These are phyloP conservation scores for Mortierella sp. DNA, from an alignment of 371 early-diverging fungal genomes.

Conservation along the genomic window DNA sequence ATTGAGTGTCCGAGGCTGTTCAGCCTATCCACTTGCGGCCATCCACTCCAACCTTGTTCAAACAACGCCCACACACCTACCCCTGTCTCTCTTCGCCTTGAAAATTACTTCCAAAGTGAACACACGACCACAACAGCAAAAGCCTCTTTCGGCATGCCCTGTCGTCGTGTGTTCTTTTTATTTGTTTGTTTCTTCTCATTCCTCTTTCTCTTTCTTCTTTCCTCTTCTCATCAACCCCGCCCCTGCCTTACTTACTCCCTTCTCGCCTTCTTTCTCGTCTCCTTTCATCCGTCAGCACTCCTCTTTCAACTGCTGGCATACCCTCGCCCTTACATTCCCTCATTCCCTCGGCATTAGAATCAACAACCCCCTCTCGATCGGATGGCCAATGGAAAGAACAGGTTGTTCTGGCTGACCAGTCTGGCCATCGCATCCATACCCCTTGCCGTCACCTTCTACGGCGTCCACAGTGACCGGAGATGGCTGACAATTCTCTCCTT, in stretches of 20 bases:
- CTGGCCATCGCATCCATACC: slow-evolving; percentile 54
- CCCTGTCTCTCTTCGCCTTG: too few species aligned
- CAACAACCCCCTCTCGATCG: neutral
- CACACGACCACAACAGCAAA: slow-evolving; percentile 4
- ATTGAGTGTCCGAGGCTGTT: slow-evolving; percentile 7
- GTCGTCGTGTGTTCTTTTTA: neutral
- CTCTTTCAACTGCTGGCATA: neutral
- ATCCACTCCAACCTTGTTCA: neutral
- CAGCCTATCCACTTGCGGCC: neutral
- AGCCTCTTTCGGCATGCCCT: neutral
- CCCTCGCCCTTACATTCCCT: neutral
- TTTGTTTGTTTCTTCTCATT: neutral
- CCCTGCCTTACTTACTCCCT: neutral
- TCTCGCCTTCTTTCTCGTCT: neutral
- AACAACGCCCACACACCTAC: neutral
- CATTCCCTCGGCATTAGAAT: neutral
- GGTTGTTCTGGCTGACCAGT: slow-evolving; percentile 53
- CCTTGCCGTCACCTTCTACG: slow-evolving; percentile 49
- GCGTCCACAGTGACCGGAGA: slow-evolving; percentile 34
- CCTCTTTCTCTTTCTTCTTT: neutral
- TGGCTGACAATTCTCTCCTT: slow-evolving; percentile 55
- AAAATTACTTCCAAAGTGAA: slow-evolving; percentile 1
- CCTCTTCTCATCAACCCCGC: neutral
- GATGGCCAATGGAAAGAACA: slow-evolving; percentile 58
- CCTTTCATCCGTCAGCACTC: neutral